phyloP scores from a whole-genome alignment of 2,329 filamentous ascomycete genomes.

The Trichoderma sp. region DNA sequence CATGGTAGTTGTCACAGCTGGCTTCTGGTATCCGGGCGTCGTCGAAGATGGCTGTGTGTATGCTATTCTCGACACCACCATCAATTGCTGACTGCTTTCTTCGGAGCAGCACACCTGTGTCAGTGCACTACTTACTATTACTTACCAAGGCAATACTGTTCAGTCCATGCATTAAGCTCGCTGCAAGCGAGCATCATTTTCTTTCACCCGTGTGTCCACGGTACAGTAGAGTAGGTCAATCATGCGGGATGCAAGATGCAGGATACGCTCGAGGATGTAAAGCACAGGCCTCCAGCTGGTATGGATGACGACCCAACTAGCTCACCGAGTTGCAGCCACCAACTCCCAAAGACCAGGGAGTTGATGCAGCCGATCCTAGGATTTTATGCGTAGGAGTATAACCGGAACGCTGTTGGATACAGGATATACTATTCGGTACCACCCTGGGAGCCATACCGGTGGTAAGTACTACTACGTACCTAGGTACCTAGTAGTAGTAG shows the following conservation, averaged over 20 bases:
- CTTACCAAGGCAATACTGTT: not conserved
- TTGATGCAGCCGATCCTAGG: not conserved
- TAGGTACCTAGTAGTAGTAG: too few relatives aligned
- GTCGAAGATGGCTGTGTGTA: not conserved
- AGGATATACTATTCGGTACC: not conserved
- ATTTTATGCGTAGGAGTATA: not conserved
- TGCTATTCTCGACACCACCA: not conserved
- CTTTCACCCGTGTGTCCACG: not conserved
- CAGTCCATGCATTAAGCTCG: not conserved
- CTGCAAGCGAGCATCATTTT: not conserved
- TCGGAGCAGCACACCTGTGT: not conserved
- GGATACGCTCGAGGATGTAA: not conserved
- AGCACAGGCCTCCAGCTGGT: not conserved
- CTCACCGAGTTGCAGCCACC: conserved; percentile 1
- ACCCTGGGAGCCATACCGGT: not conserved
- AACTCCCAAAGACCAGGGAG: not conserved
- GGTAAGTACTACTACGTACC: not conserved
- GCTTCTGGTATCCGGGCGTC: not conserved
- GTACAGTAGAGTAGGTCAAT: not conserved
- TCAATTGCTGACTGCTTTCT: not conserved
- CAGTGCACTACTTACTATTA: not conserved
- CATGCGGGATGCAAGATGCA: not conserved
- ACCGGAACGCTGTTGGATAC: not conserved
- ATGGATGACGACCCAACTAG: not conserved
- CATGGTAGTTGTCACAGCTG: not conserved